These are phyloP conservation scores for Fraxinus angustifolia DNA, from an alignment of 305 asterid species.

Conservation along the genomic window DNA sequence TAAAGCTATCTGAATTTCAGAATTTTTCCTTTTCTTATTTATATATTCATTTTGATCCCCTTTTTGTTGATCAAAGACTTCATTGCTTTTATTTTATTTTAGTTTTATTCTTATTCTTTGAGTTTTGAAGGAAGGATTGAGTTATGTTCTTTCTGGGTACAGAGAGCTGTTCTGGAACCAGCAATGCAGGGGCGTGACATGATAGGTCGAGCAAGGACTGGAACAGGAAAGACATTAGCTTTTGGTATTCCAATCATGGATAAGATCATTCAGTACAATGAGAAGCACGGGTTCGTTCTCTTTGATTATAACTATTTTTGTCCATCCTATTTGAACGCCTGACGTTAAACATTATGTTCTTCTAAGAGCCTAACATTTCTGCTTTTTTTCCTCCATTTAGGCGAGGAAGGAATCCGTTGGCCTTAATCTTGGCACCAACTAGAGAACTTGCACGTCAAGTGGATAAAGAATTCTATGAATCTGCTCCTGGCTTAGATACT, in stretches of 20 bases:
- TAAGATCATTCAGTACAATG: constrained; percentile 70
- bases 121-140: neutral
- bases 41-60: neutral
- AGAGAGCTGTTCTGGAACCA: constrained; percentile 91
- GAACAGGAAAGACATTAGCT: constrained; percentile 96
- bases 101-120: neutral
- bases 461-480: constrained; percentile 80
- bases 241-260: constrained; percentile 93
- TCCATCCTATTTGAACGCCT: neutral
- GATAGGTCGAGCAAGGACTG: constrained; percentile 95
- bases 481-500: constrained; percentile 71
- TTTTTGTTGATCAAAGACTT: neutral
- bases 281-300: constrained; percentile 68
- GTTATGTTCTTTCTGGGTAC: constrained; percentile 13
- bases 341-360: neutral
- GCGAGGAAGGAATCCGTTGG: constrained; percentile 75
- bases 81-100: neutral
- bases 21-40: neutral
- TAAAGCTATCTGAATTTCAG: neutral
- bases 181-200: constrained; percentile 95
- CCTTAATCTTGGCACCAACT: constrained; percentile 84
- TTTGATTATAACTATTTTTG: neutral
- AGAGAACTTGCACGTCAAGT: constrained; percentile 94
- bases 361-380: constrained; percentile 4
- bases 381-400: constrained; percentile 36